Conservation (phyloP, 192 early-diverging fungal genomes). For the Coemansia sp. region DNA sequence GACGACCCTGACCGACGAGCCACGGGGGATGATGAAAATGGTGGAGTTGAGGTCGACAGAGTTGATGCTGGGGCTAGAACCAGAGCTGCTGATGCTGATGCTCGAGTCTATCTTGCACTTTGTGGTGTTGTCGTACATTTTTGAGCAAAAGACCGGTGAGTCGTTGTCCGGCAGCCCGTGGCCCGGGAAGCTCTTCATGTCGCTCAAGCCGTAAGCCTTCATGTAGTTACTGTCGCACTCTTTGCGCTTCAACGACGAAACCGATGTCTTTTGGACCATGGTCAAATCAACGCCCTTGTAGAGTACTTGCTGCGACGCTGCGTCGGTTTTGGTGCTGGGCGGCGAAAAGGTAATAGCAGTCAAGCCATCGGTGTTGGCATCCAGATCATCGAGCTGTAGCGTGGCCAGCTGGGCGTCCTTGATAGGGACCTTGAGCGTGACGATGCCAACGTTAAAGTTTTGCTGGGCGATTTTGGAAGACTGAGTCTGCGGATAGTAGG, state of each 20-base stretch:
- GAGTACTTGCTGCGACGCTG: slow-evolving; percentile 35
- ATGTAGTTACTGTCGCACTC: slow-evolving; percentile 35
- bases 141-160: slow-evolving; percentile 48
- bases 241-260: slow-evolving; percentile 27
- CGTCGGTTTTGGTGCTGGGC: slow-evolving; percentile 21
- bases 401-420: slow-evolving; percentile 10
- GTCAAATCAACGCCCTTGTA: slow-evolving; percentile 49
- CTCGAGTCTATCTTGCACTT: slow-evolving; percentile 32
- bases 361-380: slow-evolving; percentile 18
- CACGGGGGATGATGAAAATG: slow-evolving; percentile 29
- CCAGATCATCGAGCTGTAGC: slow-evolving; percentile 41
- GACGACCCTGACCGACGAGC: slow-evolving; percentile 31
- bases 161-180: slow-evolving; percentile 36
- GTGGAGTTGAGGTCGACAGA: slow-evolving; percentile 51
- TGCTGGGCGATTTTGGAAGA: slow-evolving; percentile 25
- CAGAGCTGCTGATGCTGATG: slow-evolving; percentile 28
- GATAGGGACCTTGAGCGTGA: slow-evolving; percentile 35
- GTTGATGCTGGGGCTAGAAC: slow-evolving; percentile 12
- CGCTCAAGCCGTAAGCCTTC: slow-evolving; percentile 28
- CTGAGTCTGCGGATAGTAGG: slow-evolving; percentile 52
- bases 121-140: slow-evolving; percentile 40
- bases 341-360: slow-evolving; percentile 29
- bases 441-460: slow-evolving; percentile 50
- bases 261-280: slow-evolving; percentile 18
- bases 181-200: slow-evolving; percentile 48